phyloP scores from a whole-genome alignment of 179 eudicot species.

The Camellia oleifera region DNA sequence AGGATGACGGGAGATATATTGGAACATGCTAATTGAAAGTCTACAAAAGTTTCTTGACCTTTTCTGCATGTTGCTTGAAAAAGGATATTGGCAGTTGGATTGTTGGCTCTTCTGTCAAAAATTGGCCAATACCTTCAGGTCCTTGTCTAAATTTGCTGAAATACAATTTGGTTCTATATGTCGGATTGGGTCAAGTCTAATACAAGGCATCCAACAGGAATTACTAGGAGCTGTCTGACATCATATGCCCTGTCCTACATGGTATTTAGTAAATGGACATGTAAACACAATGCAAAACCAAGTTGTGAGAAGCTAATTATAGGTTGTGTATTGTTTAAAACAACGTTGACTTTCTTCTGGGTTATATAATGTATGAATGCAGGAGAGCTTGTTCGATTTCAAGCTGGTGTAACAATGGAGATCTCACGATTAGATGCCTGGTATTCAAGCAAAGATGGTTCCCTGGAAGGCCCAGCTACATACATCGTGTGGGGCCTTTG shows the following conservation, averaged over 20 bases:
- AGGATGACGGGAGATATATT: background rate
- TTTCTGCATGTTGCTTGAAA: background rate
- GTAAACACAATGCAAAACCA: background rate
- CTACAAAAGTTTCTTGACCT: no score
- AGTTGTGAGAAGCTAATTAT: background rate
- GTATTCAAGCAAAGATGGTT: constrained; percentile 60
- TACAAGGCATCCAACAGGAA: background rate
- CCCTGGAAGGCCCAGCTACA: constrained; percentile 67
- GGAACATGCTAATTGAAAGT: background rate
- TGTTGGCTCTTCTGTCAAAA: background rate
- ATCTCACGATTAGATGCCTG: constrained; percentile 89
- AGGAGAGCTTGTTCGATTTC: constrained; percentile 90
- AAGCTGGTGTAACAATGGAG: constrained; percentile 97
- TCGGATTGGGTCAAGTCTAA: background rate
- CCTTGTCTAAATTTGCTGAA: no score
- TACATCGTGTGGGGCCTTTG: constrained; percentile 83
- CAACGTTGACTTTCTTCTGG: background rate
- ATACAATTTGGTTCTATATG: background rate
- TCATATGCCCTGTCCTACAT: background rate
- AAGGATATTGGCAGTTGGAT: background rate
- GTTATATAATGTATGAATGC: constrained; percentile 7
- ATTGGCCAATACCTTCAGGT: background rate
- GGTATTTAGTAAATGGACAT: background rate
- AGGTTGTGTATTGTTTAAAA: background rate
- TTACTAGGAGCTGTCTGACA: background rate